phyloP scores from a whole-genome alignment of 306 rosid genomes.

The Purshia tridentata region DNA sequence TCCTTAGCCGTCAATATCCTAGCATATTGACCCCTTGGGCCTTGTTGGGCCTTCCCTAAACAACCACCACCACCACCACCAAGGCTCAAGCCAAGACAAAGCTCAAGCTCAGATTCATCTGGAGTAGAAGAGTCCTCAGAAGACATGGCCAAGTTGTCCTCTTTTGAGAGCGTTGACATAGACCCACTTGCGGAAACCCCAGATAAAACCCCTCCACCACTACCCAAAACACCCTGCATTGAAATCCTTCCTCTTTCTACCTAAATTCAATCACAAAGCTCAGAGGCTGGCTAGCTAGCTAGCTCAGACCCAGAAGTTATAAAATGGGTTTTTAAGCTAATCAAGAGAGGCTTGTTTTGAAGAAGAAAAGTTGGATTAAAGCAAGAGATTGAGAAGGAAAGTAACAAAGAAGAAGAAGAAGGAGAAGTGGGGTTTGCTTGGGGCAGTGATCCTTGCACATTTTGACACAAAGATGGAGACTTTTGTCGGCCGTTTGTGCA shows the following conservation, averaged over 20 bases:
- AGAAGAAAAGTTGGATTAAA: not conserved
- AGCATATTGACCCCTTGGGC: slow-evolving; percentile 34
- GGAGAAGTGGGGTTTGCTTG: slow-evolving; percentile 5
- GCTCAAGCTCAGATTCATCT: slow-evolving; percentile 78
- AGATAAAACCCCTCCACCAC: not conserved
- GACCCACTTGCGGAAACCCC: slow-evolving; percentile 27
- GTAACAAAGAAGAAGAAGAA: not conserved
- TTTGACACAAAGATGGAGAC: not conserved
- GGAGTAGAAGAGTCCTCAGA: slow-evolving; percentile 84
- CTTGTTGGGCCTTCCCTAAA: slow-evolving; percentile 28
- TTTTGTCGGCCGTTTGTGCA: not conserved
- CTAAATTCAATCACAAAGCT: not conserved
- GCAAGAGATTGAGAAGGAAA: not conserved
- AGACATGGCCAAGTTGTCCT: slow-evolving; percentile 69
- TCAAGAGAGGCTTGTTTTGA: slow-evolving; percentile 31
- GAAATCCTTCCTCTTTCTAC: not conserved
- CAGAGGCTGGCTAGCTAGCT: not conserved
- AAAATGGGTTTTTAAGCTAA: not conserved
- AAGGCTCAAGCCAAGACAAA: slow-evolving; percentile 72
- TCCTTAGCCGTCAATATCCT: slow-evolving; percentile 77
- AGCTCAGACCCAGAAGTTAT: too few relatives aligned
- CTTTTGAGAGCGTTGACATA: slow-evolving; percentile 63
- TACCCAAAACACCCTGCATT: slow-evolving; percentile 37
- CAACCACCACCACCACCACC: slow-evolving; percentile 35
- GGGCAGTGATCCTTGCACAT: slow-evolving; percentile 2